phyloP scores from a whole-genome alignment of 1,284 basidiomycete species.

The Xanthoconium separans region DNA sequence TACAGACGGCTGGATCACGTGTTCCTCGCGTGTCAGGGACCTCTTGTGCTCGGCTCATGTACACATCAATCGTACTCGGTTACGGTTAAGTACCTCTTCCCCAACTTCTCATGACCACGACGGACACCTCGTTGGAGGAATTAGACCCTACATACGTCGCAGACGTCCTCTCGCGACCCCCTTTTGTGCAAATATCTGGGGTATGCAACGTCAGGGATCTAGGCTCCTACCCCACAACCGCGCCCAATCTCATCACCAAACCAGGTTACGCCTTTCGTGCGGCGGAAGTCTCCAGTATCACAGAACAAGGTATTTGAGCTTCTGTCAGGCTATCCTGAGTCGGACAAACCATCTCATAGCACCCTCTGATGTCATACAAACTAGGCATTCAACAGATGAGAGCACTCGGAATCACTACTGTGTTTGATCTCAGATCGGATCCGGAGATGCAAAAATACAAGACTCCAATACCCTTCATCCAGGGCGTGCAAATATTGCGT shows the following conservation, averaged over 20 bases:
- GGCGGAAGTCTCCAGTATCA: slow-evolving; percentile 68
- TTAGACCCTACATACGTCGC: slow-evolving; percentile 64
- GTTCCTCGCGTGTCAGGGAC: slow-evolving; percentile 11
- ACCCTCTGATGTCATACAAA: slow-evolving; percentile 1
- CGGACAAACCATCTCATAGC: not conserved
- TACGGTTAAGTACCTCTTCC: not conserved
- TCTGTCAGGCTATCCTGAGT: not conserved
- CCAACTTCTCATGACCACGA: slow-evolving; percentile 21
- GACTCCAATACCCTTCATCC: slow-evolving; percentile 58
- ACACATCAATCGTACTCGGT: not conserved
- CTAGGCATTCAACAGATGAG: slow-evolving; percentile 57
- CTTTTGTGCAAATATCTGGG: slow-evolving; percentile 65
- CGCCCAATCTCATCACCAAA: slow-evolving; percentile 50
- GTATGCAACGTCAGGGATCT: slow-evolving; percentile 74
- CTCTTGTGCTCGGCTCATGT: no score
- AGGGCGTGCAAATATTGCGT: slow-evolving; percentile 57
- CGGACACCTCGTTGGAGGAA: slow-evolving; percentile 46
- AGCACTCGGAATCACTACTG: slow-evolving; percentile 59
- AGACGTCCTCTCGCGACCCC: slow-evolving; percentile 59
- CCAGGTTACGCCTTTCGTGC: slow-evolving; percentile 60
- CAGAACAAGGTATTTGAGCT: slow-evolving; percentile 55
- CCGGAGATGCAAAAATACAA: slow-evolving; percentile 74
- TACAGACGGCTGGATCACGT: slow-evolving; percentile 31
- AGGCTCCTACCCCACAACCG: slow-evolving; percentile 54
- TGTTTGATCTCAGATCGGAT: slow-evolving; percentile 76